Evolutionary conservation across 768 basidiomycete genomes (phyloP).

Genomic region (Leccinum fibrillosum): DNA sequence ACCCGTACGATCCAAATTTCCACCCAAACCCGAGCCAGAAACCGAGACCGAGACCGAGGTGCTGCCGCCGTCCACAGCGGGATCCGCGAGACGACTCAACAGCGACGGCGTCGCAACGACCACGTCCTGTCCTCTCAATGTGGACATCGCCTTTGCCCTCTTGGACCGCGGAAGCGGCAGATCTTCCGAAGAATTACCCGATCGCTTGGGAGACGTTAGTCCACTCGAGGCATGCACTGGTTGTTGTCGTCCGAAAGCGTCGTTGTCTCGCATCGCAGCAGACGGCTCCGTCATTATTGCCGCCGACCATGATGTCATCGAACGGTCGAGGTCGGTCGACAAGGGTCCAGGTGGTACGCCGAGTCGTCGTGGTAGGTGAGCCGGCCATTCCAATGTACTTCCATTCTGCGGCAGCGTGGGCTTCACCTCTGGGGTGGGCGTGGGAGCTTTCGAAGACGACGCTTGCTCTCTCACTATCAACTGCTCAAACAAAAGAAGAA

Average conservation of each 20-base stretch:
- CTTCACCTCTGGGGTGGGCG: slow-evolving; percentile 10
- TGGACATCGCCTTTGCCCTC: slow-evolving; percentile 23
- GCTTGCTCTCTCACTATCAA: slow-evolving; percentile 29
- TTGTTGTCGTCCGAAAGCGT: slow-evolving; percentile 2
- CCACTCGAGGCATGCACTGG: not conserved
- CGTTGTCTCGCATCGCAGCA: slow-evolving; percentile 12
- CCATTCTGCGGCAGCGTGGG: slow-evolving; percentile 12
- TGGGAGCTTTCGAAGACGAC: slow-evolving; percentile 10
- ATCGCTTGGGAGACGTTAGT: slow-evolving; percentile 25
- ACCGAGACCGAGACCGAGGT: not conserved
- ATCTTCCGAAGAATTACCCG: slow-evolving; percentile 28
- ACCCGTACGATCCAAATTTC: slow-evolving; percentile 17
- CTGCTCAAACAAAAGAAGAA: slow-evolving; percentile 43
- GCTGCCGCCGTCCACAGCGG: slow-evolving; percentile 11
- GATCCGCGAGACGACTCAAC: slow-evolving; percentile 40
- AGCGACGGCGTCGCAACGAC: slow-evolving; percentile 34
- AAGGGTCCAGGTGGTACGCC: slow-evolving; percentile 7
- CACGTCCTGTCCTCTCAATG: slow-evolving; percentile 23
- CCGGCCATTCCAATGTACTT: slow-evolving; percentile 18
- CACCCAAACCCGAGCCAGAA: slow-evolving; percentile 3
- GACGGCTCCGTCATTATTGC: slow-evolving; percentile 8
- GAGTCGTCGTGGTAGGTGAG: slow-evolving; percentile 28
- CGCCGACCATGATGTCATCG: slow-evolving; percentile 11
- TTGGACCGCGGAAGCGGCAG: slow-evolving; percentile 35
- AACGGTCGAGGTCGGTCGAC: slow-evolving; percentile 11